Base-by-base conservation (phyloP, 2,329 filamentous ascomycete species). In the Reticulascus tulasneorum region DNA sequence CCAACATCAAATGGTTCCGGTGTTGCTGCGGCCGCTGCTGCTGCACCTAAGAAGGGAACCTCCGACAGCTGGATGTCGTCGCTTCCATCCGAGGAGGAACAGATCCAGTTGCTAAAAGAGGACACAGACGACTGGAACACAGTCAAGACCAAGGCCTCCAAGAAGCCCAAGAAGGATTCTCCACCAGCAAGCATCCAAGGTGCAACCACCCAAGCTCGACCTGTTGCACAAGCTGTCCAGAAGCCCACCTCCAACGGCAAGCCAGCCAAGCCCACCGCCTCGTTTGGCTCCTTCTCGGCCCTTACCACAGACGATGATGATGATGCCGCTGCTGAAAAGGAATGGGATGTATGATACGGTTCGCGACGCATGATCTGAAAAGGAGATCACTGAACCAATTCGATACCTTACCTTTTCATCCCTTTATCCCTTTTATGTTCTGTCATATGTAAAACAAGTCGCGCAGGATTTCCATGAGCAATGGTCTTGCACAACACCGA, bases 61-160 rank as follows among this genome's bases (percentile, higher is more conserved):
- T 29, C 39, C 22, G 62, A 64, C 26, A 64, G 59, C 42, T 77
- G 72, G 71, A 62, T 69, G 19, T 62, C 71, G 6, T 63, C 68
- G 9, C 60, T 77, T 2, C 74, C 74, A 4, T 79, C 77, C 0
- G 76, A 81, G 55, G 77, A 82, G 56, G 73, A 80, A 58, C 77
- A 81, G 60, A 63, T 80, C 47, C 68, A 79, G 59, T 62, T 73
- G 54, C 64, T 78, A 37, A 71, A 71, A 48, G 62, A 62, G 15
- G 64, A 71, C 19, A 62, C 57, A 15, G 67, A 72, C 30, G 69
- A 78, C 46, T 83, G 79, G 78, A 78, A 64, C 55, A 78, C 77
- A 21, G 79, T 83, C 32, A 62, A 62, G 44, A 59, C 58, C 16
- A 71, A 66, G 52, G 58, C 56, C 48, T 49, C 55, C 32, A 62